Percentiles rank a stretch among this genome's conserved stretches.
Conservation (phyloP, 352 stramenopile genomes). For the Phytophthora boehmeriae region DNA sequence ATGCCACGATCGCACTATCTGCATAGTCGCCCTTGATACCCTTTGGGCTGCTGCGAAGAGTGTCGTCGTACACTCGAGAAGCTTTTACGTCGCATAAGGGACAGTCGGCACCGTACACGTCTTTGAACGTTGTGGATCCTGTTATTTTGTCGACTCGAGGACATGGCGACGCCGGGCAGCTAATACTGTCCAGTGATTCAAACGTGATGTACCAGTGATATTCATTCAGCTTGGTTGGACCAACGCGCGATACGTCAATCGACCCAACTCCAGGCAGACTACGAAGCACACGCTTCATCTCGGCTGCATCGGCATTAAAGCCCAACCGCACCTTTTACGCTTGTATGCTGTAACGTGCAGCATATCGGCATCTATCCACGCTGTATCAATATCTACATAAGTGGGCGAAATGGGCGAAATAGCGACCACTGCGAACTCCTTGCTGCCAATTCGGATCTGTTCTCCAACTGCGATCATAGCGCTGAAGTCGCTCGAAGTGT, state of each 20-base stretch:
- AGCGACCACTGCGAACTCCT: conserved; percentile 59
- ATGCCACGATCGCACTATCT: conserved; percentile 47
- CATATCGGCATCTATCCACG: conserved; percentile 44
- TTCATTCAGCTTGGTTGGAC: conserved; percentile 57
- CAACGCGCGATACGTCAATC: conserved; percentile 60
- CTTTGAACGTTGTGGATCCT: conserved; percentile 30
- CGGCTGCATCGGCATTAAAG: conserved; percentile 52
- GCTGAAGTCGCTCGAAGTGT: conserved; percentile 53
- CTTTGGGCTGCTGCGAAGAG: conserved; percentile 25
- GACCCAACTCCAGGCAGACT: conserved; percentile 58
- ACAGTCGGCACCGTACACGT: conserved; percentile 56
- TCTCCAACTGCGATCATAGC: conserved; percentile 40
- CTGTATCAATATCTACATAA: conserved; percentile 45
- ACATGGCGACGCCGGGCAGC: conserved; percentile 62
- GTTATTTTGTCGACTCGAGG: conserved; percentile 59
- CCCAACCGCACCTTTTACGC: conserved; percentile 64
- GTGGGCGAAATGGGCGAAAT: conserved; percentile 26
- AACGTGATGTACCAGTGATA: conserved; percentile 80
- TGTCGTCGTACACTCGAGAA: conserved; percentile 46
- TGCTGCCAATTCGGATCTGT: conserved; percentile 60
- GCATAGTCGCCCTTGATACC: conserved; percentile 55
- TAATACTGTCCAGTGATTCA: conserved; percentile 57
- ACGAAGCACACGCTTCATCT: conserved; percentile 52
- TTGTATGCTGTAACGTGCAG: conserved; percentile 68
- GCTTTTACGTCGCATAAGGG: conserved; percentile 46